phyloP scores from a whole-genome alignment of 2,329 filamentous ascomycete species.

The Amauroascus niger region DNA sequence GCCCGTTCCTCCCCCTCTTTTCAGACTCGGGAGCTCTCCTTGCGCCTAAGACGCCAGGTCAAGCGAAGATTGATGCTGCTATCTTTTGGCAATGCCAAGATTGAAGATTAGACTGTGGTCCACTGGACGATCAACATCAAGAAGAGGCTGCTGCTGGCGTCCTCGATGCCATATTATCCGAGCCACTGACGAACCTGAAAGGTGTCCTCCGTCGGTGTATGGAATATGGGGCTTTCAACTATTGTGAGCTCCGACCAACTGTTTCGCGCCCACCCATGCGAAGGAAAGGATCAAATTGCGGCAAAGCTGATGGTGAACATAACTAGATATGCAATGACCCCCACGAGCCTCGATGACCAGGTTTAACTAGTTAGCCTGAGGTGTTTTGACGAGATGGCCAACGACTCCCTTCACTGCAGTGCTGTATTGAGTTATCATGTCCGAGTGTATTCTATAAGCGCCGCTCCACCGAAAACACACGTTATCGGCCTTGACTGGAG shows the following conservation, averaged over 20 bases:
- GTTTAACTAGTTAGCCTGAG: no score
- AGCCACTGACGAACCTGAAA: not conserved
- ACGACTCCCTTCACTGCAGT: no score
- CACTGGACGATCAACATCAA: not conserved
- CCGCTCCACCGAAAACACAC: not conserved
- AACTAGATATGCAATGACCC: no score
- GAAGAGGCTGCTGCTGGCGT: not conserved
- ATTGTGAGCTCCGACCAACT: no score
- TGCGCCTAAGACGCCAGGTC: not conserved
- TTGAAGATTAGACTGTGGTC: not conserved
- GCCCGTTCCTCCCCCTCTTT: not conserved
- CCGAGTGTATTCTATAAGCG: slow-evolving; percentile 2
- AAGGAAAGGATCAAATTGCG: no score
- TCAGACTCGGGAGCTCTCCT: not conserved
- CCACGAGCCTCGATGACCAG: not conserved
- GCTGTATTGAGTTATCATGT: no score
- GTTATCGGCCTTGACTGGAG: not conserved
- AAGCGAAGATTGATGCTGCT: not conserved
- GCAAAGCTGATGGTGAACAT: no score
- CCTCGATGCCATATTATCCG: not conserved
- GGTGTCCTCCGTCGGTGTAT: not conserved
- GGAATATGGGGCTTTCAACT: no score
- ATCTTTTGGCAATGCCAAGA: not conserved
- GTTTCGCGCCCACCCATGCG: no score
- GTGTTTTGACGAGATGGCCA: no score